Percentiles rank a stretch among this genome's conserved stretches.
These are phyloP conservation scores for Teratosphaeria gauchensis DNA, from an alignment of 2,329 filamentous ascomycete species.

Conservation along the genomic window DNA sequence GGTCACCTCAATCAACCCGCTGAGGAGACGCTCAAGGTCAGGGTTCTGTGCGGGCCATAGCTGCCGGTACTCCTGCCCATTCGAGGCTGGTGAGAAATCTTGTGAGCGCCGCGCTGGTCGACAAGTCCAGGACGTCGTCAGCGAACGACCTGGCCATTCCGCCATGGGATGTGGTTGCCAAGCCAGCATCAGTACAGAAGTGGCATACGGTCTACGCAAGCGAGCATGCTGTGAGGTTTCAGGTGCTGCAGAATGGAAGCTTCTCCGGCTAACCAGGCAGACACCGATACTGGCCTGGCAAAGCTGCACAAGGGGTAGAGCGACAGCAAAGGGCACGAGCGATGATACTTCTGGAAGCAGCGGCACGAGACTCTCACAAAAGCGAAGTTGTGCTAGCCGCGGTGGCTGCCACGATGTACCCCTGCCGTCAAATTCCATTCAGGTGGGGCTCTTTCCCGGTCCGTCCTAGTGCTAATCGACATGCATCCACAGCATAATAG, in stretches of 20 bases:
- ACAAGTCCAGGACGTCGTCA: background rate
- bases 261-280: background rate
- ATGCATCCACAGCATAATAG: too few species aligned
- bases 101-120: background rate
- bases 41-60: background rate
- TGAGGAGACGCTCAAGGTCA: background rate
- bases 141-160: background rate
- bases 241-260: background rate
- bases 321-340: background rate
- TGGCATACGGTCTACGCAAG: background rate
- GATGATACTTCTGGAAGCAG: background rate
- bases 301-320: too few species aligned
- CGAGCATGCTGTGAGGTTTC: background rate
- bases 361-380: background rate
- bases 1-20: background rate
- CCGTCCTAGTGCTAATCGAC: background rate
- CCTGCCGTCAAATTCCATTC: background rate
- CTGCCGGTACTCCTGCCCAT: background rate
- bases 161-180: background rate
- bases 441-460: background rate
- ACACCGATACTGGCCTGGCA: background rate
- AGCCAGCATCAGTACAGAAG: background rate
- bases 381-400: background rate
- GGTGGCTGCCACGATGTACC: background rate
- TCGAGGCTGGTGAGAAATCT: background rate